Evolutionary conservation across 140 eudicot genomes (phyloP).

Genomic region (Erigeron philadelphicus): DNA sequence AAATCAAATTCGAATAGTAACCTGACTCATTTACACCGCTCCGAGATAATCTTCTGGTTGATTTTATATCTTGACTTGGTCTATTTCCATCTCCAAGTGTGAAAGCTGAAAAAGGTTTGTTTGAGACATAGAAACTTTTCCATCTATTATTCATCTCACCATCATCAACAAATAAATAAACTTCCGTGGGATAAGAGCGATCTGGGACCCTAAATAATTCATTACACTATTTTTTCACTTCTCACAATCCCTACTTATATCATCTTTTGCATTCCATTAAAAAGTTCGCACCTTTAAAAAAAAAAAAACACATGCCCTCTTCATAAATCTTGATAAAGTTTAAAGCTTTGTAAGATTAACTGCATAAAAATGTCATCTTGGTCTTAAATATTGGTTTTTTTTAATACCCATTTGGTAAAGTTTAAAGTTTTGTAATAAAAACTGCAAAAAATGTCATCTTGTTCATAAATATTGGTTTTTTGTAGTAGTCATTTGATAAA

Average conservation of each 20-base stretch:
- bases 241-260: not conserved
- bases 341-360: not conserved
- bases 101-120: conserved; percentile 3
- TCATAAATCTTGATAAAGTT: not conserved
- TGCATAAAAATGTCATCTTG: no score
- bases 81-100: conserved; percentile 14
- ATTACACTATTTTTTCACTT: not conserved
- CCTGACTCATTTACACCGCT: no score
- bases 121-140: conserved; percentile 4
- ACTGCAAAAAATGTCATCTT: not conserved
- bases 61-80: conserved; percentile 21
- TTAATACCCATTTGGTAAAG: not conserved
- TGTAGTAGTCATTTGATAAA: not conserved
- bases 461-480: not conserved
- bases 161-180: conserved; percentile 15
- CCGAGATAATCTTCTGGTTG: no score
- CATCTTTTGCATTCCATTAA: not conserved
- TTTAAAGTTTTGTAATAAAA: not conserved
- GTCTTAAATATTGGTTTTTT: no score
- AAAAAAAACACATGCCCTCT: not conserved
- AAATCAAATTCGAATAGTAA: no score
- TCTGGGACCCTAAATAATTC: conserved; percentile 21
- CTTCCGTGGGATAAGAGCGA: conserved; percentile 28
- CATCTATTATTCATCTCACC: conserved; percentile 25
- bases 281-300: not conserved